Evolutionary conservation across 495 filamentous ascomycete genomes (phyloP).

Genomic region (Astrothelium macrocarpum): DNA sequence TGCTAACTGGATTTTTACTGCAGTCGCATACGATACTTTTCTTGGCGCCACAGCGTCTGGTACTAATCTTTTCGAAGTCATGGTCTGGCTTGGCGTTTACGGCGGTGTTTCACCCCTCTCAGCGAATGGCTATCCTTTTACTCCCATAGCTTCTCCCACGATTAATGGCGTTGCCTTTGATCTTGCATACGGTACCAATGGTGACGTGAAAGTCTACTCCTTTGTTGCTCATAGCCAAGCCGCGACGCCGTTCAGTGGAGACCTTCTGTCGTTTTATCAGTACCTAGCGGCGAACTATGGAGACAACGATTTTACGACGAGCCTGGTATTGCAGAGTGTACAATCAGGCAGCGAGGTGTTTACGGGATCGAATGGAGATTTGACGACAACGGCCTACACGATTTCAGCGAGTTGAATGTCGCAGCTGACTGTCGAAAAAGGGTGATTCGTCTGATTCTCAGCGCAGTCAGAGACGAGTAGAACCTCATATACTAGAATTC

Average conservation of each 20-base stretch:
- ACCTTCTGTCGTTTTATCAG: slow-evolving; percentile 13
- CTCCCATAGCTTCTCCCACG: slow-evolving; percentile 9
- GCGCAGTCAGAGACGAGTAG: too few species aligned
- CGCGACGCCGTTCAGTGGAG: slow-evolving; percentile 11
- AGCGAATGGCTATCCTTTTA: slow-evolving; percentile 15
- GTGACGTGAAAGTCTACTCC: slow-evolving; percentile 13
- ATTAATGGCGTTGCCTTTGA: slow-evolving; percentile 11
- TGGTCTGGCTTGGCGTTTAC: slow-evolving; percentile 36
- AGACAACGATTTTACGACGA: slow-evolving; percentile 8
- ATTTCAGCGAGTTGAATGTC: slow-evolving; percentile 6
- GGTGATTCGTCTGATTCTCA: too few species aligned
- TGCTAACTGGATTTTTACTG: background rate
- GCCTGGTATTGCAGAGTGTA: slow-evolving; percentile 12
- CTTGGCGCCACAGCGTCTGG: slow-evolving; percentile 7
- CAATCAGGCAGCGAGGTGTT: slow-evolving; percentile 13
- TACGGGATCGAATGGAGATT: slow-evolving; percentile 9
- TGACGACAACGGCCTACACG: slow-evolving; percentile 12
- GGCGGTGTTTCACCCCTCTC: slow-evolving; percentile 12
- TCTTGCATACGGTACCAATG: slow-evolving; percentile 13
- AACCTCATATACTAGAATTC: too few species aligned
- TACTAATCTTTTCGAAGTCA: slow-evolving; percentile 31
- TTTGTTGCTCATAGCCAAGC: slow-evolving; percentile 13
- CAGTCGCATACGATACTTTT: slow-evolving; percentile 11
- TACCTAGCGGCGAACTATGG: slow-evolving; percentile 12
- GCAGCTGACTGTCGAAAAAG: background rate